Evolutionary conservation across 1,284 basidiomycete genomes (phyloP).

Genomic region (Marasmius tenuissimus): DNA sequence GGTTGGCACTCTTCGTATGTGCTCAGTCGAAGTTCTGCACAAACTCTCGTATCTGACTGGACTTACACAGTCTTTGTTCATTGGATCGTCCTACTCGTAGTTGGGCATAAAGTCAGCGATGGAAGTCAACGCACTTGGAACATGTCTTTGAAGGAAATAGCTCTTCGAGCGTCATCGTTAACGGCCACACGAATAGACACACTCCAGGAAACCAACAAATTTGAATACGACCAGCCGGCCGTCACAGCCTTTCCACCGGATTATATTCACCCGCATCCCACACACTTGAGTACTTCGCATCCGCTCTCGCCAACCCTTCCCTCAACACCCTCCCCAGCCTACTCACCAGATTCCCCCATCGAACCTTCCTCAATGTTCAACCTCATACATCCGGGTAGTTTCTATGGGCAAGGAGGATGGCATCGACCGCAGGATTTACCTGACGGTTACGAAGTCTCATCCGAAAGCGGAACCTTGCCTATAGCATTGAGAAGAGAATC

Average conservation of each 20-base stretch:
- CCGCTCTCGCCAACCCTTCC: not conserved
- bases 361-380: not conserved
- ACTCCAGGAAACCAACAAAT: not conserved
- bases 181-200: not conserved
- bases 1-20: not conserved
- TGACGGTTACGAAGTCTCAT: not conserved
- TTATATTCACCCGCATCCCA: not conserved
- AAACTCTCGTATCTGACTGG: not conserved
- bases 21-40: not conserved
- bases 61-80: not conserved
- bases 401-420: not conserved
- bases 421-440: not conserved
- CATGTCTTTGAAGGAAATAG: constrained; percentile 1
- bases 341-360: not conserved
- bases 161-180: not conserved
- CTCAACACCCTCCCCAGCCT: not conserved
- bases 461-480: not conserved
- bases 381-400: not conserved
- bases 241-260: not conserved
- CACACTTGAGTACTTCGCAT: not conserved
- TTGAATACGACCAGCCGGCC: not conserved
- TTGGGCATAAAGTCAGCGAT: not conserved
- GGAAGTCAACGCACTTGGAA: not conserved
- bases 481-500: not conserved
- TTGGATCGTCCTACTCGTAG: not conserved